phyloP scores from a whole-genome alignment of 2,329 filamentous ascomycete species.

The Tolypocladium inflatum region DNA sequence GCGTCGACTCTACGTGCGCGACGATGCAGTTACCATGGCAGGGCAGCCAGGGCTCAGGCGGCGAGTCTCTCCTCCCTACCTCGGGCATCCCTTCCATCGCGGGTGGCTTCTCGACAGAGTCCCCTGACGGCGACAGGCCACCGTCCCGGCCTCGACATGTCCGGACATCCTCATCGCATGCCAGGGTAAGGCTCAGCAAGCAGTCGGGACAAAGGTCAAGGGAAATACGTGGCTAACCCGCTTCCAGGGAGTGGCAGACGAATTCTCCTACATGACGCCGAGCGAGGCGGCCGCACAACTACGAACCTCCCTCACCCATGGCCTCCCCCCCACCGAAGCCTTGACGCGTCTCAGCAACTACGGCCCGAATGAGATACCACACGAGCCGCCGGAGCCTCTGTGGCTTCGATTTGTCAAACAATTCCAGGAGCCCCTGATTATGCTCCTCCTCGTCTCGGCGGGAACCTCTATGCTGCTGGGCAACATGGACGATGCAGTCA shows the following conservation, averaged over 20 bases:
- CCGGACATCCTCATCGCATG: conserved; percentile 45
- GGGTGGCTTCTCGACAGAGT: conserved; percentile 13
- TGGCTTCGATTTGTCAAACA: conserved; percentile 95
- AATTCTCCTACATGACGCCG: conserved; percentile 59
- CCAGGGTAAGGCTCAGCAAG: conserved; percentile 32
- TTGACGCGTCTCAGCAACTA: conserved; percentile 68
- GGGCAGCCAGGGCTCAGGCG: conserved; percentile 19
- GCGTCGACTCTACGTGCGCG: conserved; percentile 9
- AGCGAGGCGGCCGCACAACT: conserved; percentile 70
- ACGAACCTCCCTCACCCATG: conserved; percentile 72
- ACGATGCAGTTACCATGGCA: conserved; percentile 30
- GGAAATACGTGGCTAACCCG: neutral
- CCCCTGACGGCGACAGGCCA: conserved; percentile 14
- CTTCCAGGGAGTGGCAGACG: conserved; percentile 43
- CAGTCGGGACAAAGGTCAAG: neutral
- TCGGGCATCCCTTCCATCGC: conserved; percentile 23
- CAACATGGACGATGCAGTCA: conserved; percentile 90
- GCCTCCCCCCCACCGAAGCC: conserved; percentile 74
- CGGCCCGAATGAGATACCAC: conserved; percentile 89
- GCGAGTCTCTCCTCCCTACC: conserved; percentile 23
- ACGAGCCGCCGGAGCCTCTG: conserved; percentile 85
- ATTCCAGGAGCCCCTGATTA: conserved; percentile 90
- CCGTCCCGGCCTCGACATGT: conserved; percentile 24
- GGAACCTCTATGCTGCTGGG: conserved; percentile 82
- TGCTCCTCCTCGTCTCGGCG: conserved; percentile 84